Percentiles rank a stretch among this genome's conserved stretches.
phyloP scores from a whole-genome alignment of 2,329 filamentous ascomycete genomes.

The Nannizziopsis barbatae region DNA sequence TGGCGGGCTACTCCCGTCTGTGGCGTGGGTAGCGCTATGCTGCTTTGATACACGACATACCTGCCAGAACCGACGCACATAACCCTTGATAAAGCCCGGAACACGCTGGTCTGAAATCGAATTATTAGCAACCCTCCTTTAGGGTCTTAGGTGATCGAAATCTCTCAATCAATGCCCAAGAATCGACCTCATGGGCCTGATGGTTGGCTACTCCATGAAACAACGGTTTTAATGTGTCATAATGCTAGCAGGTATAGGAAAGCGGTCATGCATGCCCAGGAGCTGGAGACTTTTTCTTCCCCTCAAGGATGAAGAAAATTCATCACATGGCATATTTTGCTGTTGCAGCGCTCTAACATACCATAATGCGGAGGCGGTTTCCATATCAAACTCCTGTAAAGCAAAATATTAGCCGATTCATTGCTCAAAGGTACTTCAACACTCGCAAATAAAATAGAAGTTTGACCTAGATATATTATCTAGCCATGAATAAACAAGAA shows the following conservation, averaged over 20 bases:
- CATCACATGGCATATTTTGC: no score
- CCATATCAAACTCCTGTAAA: conserved; percentile 78
- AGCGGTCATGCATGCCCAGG: not conserved
- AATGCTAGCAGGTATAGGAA: not conserved
- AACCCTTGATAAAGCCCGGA: conserved; percentile 83
- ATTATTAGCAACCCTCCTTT: not conserved
- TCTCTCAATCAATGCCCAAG: not conserved
- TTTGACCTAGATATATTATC: not conserved
- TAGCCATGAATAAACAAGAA: not conserved
- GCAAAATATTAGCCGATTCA: not conserved
- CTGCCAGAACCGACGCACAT: conserved; percentile 96
- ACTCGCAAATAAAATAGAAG: not conserved
- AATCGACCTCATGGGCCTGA: not conserved
- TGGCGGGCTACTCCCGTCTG: not conserved
- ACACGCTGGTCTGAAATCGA: conserved; percentile 58
- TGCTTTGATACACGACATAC: conserved; percentile 42
- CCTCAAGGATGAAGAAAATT: not conserved
- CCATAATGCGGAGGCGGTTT: conserved; percentile 94
- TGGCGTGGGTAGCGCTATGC: not conserved
- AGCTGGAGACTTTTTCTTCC: not conserved
- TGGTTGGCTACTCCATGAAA: conserved; percentile 1
- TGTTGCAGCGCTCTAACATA: conserved; percentile 34
- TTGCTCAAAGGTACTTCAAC: not conserved
- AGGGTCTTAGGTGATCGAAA: no score
- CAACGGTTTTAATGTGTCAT: not conserved